phyloP scores from a whole-genome alignment of 257 asterid species.

The Linaria vulgaris region DNA sequence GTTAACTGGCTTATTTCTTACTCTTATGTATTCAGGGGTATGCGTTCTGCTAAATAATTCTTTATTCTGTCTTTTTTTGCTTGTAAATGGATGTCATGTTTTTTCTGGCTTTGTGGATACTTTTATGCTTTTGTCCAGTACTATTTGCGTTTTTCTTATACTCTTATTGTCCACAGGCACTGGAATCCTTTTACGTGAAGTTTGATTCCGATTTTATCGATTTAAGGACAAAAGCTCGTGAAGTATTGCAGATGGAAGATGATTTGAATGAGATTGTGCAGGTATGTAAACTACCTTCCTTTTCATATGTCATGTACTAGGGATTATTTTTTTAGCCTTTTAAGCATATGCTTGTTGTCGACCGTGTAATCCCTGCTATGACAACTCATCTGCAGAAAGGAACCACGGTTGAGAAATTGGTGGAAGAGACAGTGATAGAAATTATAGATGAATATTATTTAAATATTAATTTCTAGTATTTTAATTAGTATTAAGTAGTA shows the following conservation, averaged over 20 bases:
- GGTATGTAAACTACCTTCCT: conserved; percentile 29
- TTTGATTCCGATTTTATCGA: conserved; percentile 91
- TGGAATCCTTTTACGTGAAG: conserved; percentile 95
- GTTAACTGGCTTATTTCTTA: conserved; percentile 99
- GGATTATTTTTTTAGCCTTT: not conserved
- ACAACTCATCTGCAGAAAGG: too few relatives aligned
- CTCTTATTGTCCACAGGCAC: conserved; percentile 53
- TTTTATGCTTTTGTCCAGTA: conserved; percentile 13
- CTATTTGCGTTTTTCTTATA: conserved; percentile 20
- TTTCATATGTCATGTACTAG: not conserved
- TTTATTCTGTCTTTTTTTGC: not conserved
- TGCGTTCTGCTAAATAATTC: conserved; percentile 6
- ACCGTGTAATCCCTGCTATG: too few relatives aligned
- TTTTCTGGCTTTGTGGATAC: not conserved
- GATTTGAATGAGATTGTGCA: conserved; percentile 78
- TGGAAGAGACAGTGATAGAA: too few relatives aligned
- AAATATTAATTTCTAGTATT: too few relatives aligned
- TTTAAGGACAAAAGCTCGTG: conserved; percentile 98
- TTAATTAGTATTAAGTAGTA: too few relatives aligned
- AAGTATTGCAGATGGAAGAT: conserved; percentile 97
- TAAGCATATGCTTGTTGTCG: not conserved
- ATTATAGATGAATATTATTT: too few relatives aligned
- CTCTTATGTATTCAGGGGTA: conserved; percentile 95
- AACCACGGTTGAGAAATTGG: too few relatives aligned
- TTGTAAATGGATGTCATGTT: not conserved